Base-by-base conservation (phyloP, 208 protist genomes). In the Trypanosoma avium region DNA sequence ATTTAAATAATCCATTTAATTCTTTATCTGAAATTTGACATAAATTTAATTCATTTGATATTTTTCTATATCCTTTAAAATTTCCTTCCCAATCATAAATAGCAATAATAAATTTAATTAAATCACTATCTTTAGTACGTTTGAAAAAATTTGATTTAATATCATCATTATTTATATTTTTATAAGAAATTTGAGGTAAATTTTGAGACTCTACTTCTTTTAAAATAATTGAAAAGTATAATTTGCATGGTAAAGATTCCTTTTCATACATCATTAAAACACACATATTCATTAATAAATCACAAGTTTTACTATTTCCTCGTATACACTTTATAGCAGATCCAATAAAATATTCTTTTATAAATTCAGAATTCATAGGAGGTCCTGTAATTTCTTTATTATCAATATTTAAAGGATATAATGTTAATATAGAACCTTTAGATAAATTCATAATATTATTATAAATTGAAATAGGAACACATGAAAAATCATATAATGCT, bases 221-320 rank as follows among this genome's bases (percentile, higher is more conserved):
- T 17, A 60, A 42, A 27, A 77, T 53, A 15, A 93, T 35, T 32
- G 67, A 55, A n/a, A 66, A 49, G 62, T 86, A 90, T 15, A 95
- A 65, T 15, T 71, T 71, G 45, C 86, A 95, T 2, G 90, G 82
- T 13, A 72, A 64, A 2, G 82, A 49, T 3, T 62, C 52, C 22
- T 30, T 12, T 19, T 86, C 35, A 63, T 92, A 93, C 19, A 70
- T 27, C 80, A 83, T 81, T 15, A 89, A 43, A 2, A 90, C 84
- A 59, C 90, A 95, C 43, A 95, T 42, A 38, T 95, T 95, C 0
- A 73, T 70, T 22, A 95, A 71, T 43, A 80, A 54, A 47, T 90
- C 73, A 61, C 90, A 95, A 21, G 76, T 77, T 0, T 72, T 81
- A 36, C 27, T 40, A 48, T 82, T 83, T 15, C 82, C 80, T 22